Evolutionary conservation across 345 rosid species (phyloP), one percentile per base, ranked within the genome.

Genomic region (Salix purpurea): DNA sequence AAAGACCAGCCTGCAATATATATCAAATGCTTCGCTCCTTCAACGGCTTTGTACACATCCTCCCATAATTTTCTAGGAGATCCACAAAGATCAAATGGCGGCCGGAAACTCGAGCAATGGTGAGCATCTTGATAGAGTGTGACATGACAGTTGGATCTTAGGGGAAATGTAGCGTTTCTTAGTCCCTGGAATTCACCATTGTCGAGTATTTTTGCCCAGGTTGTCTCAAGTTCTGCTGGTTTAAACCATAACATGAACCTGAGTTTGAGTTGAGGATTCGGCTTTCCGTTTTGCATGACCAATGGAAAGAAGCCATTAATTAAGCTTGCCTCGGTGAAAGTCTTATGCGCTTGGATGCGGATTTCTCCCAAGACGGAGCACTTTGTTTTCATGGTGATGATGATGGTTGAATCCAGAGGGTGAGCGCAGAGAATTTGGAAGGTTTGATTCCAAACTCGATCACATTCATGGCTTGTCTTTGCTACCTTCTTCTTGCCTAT

Each of bases 1-100:
- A 95, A 76, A 71, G 97, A 91, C 97, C 99, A 93, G 54, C 94
- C 97, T 6, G 92, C 95, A 11, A 94, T 90, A 86, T 92, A 94
- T 64, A 95, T 83, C 80, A 95, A 79, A 72, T 89, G 85, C 76
- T 87, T 91, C 28, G 99, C 94, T 80, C 86, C 81, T 23, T 93
- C 97, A 68, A 93, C 86, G 28, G 97, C 97, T 77, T 78, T 88
- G 73, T 87, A 94, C 1, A 91, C 81, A 81, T 92, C 97, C 82
- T 94, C 98, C 97, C 95, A 94, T 1, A 94, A 82, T 5, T 86
- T 90, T 66, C 91, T 85, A 54, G 94, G 86, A 21, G 79, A 21
- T 5, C 75, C 80, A 46, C 87, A 77, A 40, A 78, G 73, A 74
- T 76, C 82, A 74, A 77, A 70, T 46, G 91, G 92, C 70, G 93